phyloP scores from a whole-genome alignment of 2,329 filamentous ascomycete species.

The Ophiocordyceps sinensis region DNA sequence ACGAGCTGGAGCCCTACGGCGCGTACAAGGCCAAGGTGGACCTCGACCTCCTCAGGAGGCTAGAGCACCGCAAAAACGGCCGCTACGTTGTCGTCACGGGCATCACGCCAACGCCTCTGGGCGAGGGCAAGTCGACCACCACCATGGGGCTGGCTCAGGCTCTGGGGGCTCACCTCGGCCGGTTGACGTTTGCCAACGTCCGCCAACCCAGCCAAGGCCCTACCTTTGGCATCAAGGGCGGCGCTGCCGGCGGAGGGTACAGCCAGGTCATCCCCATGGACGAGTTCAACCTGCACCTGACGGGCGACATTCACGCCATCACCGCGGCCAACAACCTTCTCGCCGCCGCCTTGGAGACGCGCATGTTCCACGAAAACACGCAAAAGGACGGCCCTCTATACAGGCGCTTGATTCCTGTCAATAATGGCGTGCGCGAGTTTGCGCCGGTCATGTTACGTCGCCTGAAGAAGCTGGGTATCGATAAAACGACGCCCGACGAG shows the following conservation, averaged over 20 bases:
- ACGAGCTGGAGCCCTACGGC: slow-evolving; percentile 89
- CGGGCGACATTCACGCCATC: slow-evolving; percentile 95
- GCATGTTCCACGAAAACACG: slow-evolving; percentile 95
- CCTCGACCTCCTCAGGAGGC: slow-evolving; percentile 63
- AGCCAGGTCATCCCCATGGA: slow-evolving; percentile 99
- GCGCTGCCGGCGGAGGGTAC: slow-evolving; percentile 92
- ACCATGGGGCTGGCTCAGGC: slow-evolving; percentile 93
- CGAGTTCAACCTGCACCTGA: slow-evolving; percentile 96
- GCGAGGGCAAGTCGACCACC: slow-evolving; percentile 96
- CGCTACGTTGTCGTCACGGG: slow-evolving; percentile 87
- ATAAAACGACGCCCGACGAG: slow-evolving; percentile 85
- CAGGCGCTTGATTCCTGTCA: slow-evolving; percentile 72
- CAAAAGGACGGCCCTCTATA: slow-evolving; percentile 85
- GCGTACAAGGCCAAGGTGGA: slow-evolving; percentile 94
- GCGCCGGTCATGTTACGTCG: slow-evolving; percentile 83
- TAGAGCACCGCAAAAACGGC: slow-evolving; percentile 77
- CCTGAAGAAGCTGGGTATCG: slow-evolving; percentile 87
- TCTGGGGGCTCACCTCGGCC: slow-evolving; percentile 73
- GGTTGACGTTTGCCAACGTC: slow-evolving; percentile 89
- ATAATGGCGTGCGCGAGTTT: slow-evolving; percentile 82
- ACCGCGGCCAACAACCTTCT: slow-evolving; percentile 94
- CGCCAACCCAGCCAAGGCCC: slow-evolving; percentile 93
- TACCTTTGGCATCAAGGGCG: slow-evolving; percentile 98
- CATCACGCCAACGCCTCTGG: slow-evolving; percentile 90
- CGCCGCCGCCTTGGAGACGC: slow-evolving; percentile 89